Percentiles rank a stretch among this genome's conserved stretches.
Evolutionary conservation across 2,329 filamentous ascomycete genomes (phyloP).

Genomic region (Pseudopyrenochaeta lycopersici): DNA sequence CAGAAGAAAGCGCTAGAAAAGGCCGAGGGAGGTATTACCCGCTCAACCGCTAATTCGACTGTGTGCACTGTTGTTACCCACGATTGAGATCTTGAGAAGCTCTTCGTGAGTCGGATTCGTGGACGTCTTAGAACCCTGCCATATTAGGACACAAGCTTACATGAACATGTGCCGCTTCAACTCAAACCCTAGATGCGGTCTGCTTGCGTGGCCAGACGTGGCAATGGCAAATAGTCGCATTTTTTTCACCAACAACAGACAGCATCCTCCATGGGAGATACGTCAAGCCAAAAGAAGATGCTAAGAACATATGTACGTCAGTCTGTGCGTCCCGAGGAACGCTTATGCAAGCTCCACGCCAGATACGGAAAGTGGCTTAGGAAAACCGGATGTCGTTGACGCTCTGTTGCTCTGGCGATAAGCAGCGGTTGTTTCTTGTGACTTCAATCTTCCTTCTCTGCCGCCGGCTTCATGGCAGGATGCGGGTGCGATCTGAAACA

Average conservation of each 20-base stretch:
- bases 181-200: neutral
- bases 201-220: neutral
- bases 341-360: slow-evolving; percentile 8
- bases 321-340: slow-evolving; percentile 15
- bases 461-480: neutral
- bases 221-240: neutral
- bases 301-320: neutral
- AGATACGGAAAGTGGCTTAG: slow-evolving; percentile 9
- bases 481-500: slow-evolving; percentile 21
- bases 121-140: too few species aligned
- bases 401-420: slow-evolving; percentile 20
- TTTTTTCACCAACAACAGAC: neutral
- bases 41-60: too few species aligned
- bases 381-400: slow-evolving; percentile 17
- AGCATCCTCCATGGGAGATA: slow-evolving; percentile 5
- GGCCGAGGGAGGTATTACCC: too few species aligned
- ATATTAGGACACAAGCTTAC: too few species aligned
- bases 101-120: too few species aligned
- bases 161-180: neutral
- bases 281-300: slow-evolving; percentile 7
- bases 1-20: too few species aligned
- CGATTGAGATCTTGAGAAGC: too few species aligned
- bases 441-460: neutral
- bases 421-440: slow-evolving; percentile 9
- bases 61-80: too few species aligned